Conservation (phyloP, 192 early-diverging fungal species). For the Entomortierella chlamydospora region DNA sequence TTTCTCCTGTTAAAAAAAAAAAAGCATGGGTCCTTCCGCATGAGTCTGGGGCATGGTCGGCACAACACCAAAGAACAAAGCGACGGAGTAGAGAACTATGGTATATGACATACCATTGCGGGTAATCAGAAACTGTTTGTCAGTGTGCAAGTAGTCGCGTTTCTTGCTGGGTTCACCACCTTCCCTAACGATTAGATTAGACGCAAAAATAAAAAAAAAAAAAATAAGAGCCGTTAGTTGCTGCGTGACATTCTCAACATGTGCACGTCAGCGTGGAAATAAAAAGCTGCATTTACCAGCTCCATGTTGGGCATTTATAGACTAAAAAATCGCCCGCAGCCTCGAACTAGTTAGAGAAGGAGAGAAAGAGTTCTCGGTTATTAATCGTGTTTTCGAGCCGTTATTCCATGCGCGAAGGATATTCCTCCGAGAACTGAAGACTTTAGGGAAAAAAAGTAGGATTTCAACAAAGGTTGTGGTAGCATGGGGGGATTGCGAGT, state of each 20-base stretch:
- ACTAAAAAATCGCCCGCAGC: slow-evolving; percentile 97
- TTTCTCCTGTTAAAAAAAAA: background rate
- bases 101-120: slow-evolving; percentile 72
- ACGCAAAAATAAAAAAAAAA: background rate
- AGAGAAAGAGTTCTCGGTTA: background rate
- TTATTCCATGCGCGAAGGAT: too few relatives aligned
- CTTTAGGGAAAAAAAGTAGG: too few relatives aligned
- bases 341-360: slow-evolving; percentile 80
- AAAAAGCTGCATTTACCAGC: slow-evolving; percentile 66
- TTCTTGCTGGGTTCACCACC: slow-evolving; percentile 76
- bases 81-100: background rate
- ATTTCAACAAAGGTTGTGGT: too few relatives aligned
- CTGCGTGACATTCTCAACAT: background rate
- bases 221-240: background rate
- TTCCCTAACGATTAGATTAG: slow-evolving; percentile 54
- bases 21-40: slow-evolving; percentile 19
- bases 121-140: slow-evolving; percentile 97
- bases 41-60: background rate
- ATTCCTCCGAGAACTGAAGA: too few relatives aligned
- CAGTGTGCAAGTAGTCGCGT: slow-evolving; percentile 81
- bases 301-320: slow-evolving; percentile 99
- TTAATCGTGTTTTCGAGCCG: too few relatives aligned
- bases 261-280: background rate
- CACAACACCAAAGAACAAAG: background rate
- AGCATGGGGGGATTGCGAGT: too few relatives aligned